phyloP scores from a whole-genome alignment of 306 rosid species.

The Cucurbita pepo region DNA sequence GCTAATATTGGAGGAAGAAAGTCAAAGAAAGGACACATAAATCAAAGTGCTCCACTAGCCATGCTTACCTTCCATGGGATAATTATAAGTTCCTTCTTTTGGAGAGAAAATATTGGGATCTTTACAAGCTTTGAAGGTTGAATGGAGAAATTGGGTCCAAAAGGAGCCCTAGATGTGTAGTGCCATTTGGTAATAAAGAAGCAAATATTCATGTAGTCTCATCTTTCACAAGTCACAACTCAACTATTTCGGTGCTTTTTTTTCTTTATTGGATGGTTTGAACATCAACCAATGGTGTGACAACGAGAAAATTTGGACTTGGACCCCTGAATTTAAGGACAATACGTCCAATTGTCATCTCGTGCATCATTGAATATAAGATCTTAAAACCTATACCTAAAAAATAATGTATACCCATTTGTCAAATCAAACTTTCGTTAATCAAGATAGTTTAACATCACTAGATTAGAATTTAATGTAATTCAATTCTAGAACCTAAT shows the following conservation, averaged over 20 bases:
- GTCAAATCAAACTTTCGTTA: neutral
- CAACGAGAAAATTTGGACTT: neutral
- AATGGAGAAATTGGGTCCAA: neutral
- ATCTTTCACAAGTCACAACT: neutral
- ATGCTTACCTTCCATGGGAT: neutral
- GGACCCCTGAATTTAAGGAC: neutral
- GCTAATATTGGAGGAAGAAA: neutral
- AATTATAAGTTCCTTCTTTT: neutral
- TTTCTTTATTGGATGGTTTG: neutral
- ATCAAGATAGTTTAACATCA: no score
- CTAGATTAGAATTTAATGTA: no score
- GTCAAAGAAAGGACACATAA: conserved; percentile 6
- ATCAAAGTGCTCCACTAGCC: conserved; percentile 6
- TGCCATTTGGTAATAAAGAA: conserved; percentile 5
- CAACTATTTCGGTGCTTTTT: neutral
- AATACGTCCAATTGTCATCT: neutral
- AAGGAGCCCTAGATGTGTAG: neutral
- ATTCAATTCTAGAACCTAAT: no score
- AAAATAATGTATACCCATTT: neutral
- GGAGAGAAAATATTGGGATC: neutral
- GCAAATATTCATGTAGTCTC: neutral
- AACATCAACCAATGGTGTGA: neutral
- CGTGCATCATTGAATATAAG: neutral
- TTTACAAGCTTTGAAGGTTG: neutral
- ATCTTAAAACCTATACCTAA: neutral